phyloP scores from a whole-genome alignment of 176 grass and related monocot genomes.

The Elymus sibiricus region DNA sequence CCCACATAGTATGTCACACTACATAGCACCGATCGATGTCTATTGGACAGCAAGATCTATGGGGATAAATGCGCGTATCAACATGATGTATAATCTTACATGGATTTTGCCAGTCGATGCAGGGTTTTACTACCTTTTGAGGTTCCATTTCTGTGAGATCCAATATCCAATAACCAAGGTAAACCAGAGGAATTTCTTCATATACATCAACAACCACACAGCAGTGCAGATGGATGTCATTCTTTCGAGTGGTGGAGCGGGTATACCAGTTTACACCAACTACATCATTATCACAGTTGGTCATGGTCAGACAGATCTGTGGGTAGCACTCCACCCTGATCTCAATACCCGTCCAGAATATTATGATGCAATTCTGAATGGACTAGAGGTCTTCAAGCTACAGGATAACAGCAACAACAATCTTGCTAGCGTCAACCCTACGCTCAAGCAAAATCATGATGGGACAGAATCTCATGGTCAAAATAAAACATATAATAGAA shows the following conservation, averaged over 20 bases:
- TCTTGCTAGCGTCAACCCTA: constrained; percentile 12
- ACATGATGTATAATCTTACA: constrained; percentile 35
- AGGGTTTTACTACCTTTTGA: constrained; percentile 22
- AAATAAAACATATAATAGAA: neutral
- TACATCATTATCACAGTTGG: neutral
- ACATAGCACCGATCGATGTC: constrained; percentile 1
- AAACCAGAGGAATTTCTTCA: constrained; percentile 28
- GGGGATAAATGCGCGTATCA: neutral
- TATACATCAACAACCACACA: constrained; percentile 39
- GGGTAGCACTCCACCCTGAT: constrained; percentile 17
- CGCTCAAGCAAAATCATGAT: neutral
- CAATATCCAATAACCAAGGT: neutral
- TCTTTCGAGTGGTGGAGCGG: neutral
- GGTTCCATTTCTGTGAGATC: constrained; percentile 40
- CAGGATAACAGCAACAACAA: neutral
- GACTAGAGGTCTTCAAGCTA: constrained; percentile 39
- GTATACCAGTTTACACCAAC: neutral
- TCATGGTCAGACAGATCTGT: constrained; percentile 14
- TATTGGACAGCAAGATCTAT: constrained; percentile 33
- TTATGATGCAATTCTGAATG: constrained; percentile 35
- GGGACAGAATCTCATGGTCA: neutral
- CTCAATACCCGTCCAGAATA: neutral
- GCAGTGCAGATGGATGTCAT: constrained; percentile 10
- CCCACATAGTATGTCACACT: neutral
- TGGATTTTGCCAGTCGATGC: constrained; percentile 31